Conservation (phyloP, 768 basidiomycete genomes). For the Termitomyces sp. region DNA sequence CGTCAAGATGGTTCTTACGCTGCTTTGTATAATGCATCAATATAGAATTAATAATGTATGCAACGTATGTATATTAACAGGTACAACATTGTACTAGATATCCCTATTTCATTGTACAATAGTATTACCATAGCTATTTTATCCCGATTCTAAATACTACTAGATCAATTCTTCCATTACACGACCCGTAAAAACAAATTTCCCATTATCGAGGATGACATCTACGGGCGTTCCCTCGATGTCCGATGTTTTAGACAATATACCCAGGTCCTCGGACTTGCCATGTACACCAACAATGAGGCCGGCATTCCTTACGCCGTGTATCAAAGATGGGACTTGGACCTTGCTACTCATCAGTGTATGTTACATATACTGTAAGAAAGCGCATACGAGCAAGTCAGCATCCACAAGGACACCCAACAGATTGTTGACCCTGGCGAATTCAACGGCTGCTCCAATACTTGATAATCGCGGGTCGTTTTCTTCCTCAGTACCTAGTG, state of each 20-base stretch:
- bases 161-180: slow-evolving; percentile 41
- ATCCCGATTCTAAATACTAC: slow-evolving; percentile 7
- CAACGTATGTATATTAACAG: slow-evolving; percentile 11
- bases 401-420: slow-evolving; percentile 89
- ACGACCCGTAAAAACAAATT: slow-evolving; percentile 64
- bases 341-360: slow-evolving; percentile 37
- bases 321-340: slow-evolving; percentile 85
- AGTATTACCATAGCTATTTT: not conserved
- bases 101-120: slow-evolving; percentile 10
- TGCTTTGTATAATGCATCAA: slow-evolving; percentile 62
- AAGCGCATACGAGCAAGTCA: slow-evolving; percentile 65
- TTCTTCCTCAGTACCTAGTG: slow-evolving; percentile 31
- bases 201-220: slow-evolving; percentile 59
- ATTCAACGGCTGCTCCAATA: slow-evolving; percentile 88
- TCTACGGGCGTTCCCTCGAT: slow-evolving; percentile 53
- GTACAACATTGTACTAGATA: slow-evolving; percentile 7
- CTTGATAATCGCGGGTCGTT: slow-evolving; percentile 55
- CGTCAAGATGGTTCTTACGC: slow-evolving; percentile 58
- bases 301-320: slow-evolving; percentile 84
- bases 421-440: slow-evolving; percentile 88
- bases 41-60: slow-evolving; percentile 28
- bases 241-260: slow-evolving; percentile 27
- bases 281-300: slow-evolving; percentile 84
- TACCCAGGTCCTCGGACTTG: slow-evolving; percentile 36
- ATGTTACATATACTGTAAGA: not conserved